Conservation (phyloP, 2,329 filamentous ascomycete genomes). For the Pseudogymnoascus sp. region DNA sequence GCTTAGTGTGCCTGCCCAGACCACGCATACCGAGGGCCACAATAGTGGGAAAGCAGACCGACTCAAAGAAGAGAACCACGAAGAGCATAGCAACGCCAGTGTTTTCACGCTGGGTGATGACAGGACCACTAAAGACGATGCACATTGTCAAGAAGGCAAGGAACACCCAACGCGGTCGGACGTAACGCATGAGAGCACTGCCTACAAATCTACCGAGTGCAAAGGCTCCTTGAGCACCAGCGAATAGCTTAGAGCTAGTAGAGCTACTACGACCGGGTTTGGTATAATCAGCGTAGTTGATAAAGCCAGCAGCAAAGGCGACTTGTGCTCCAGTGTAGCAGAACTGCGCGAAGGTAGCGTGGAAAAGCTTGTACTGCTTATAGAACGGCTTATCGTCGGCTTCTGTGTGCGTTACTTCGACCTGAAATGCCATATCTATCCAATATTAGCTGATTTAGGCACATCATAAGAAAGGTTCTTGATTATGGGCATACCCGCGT, state of each 20-base stretch:
- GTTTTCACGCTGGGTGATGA: conserved; percentile 39
- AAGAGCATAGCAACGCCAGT: conserved; percentile 42
- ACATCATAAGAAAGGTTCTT: not conserved
- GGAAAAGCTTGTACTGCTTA: conserved; percentile 67
- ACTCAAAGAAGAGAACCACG: conserved; percentile 43
- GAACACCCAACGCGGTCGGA: conserved; percentile 56
- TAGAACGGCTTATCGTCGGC: conserved; percentile 49
- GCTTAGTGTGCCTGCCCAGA: conserved; percentile 41
- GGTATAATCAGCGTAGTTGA: conserved; percentile 47
- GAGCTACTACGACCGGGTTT: conserved; percentile 22
- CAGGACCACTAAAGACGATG: conserved; percentile 41
- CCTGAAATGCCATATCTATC: conserved; percentile 21
- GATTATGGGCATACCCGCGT: conserved; percentile 52
- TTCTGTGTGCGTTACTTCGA: conserved; percentile 31
- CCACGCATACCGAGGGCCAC: conserved; percentile 44
- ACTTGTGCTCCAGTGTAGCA: conserved; percentile 68
- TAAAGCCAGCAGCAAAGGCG: conserved; percentile 57
- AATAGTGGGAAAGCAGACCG: conserved; percentile 45
- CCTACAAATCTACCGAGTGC: conserved; percentile 65
- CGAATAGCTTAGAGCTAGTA: conserved; percentile 46
- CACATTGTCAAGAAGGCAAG: conserved; percentile 45
- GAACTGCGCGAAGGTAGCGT: conserved; percentile 66
- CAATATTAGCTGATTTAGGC: conserved; percentile 12
- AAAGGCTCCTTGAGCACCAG: conserved; percentile 66
- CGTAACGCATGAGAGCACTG: conserved; percentile 55